Conservation (phyloP, 441 rosid species). For the Populus hybrid region DNA sequence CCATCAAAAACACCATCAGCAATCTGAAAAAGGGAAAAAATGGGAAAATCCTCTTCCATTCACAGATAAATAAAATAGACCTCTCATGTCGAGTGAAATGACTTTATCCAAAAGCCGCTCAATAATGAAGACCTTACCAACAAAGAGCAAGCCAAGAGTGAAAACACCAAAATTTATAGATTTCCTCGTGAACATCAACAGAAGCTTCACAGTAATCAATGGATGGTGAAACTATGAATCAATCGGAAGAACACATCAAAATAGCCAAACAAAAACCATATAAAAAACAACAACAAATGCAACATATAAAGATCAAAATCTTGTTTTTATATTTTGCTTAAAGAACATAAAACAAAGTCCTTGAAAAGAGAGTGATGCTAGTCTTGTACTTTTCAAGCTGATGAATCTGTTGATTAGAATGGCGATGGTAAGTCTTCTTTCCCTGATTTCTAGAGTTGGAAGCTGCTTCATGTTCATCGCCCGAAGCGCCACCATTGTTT, state of each 20-base stretch:
- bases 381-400: slow-evolving; percentile 57
- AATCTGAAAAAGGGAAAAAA: not conserved
- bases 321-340: not conserved
- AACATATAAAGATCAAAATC: not conserved
- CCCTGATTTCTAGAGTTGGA: slow-evolving; percentile 16
- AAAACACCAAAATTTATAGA: not conserved
- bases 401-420: slow-evolving; percentile 44
- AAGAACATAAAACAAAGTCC: not conserved
- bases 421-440: slow-evolving; percentile 47
- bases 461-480: slow-evolving; percentile 34
- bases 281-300: not conserved
- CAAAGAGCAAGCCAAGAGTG: not conserved
- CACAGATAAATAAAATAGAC: not conserved
- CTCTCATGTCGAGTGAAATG: not conserved
- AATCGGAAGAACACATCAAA: not conserved
- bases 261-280: too few species aligned
- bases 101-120: not conserved
- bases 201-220: not conserved
- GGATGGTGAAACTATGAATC: not conserved
- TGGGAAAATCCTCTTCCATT: not conserved
- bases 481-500: slow-evolving; percentile 25
- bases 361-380: not conserved
- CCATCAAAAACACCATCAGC: not conserved
- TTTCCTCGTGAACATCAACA: not conserved
- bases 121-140: not conserved